These are phyloP conservation scores for Trametopsis cervina DNA, from an alignment of 768 basidiomycete species.

Conservation along the genomic window DNA sequence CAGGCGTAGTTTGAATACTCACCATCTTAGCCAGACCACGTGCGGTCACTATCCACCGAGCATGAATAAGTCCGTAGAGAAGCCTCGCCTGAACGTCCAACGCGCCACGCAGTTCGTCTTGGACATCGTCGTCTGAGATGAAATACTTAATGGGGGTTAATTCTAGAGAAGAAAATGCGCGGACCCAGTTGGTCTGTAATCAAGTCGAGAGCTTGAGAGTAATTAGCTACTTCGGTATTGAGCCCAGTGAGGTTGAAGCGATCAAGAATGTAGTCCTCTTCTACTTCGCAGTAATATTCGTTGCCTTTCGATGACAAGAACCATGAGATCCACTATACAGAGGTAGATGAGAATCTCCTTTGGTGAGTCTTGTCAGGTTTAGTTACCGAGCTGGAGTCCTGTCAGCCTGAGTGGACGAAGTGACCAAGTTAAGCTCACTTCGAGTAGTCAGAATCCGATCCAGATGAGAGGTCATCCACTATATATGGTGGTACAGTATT, in stretches of 20 bases:
- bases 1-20: constrained; percentile 8
- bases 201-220: constrained; percentile 87
- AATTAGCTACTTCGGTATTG: constrained; percentile 94
- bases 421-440: constrained; percentile 48
- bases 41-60: constrained; percentile 93
- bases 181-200: constrained; percentile 93
- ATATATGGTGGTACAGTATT: constrained; percentile 5
- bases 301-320: constrained; percentile 96
- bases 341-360: constrained; percentile 13
- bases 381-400: constrained; percentile 16
- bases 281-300: constrained; percentile 99
- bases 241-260: constrained; percentile 97
- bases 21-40: constrained; percentile 96
- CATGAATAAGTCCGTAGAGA: constrained; percentile 94
- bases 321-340: constrained; percentile 89
- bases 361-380: too few species aligned
- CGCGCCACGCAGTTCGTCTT: constrained; percentile 87
- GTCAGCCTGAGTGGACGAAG: constrained; percentile 8
- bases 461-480: constrained; percentile 87
- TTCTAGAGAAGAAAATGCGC: constrained; percentile 15
- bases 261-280: constrained; percentile 98
- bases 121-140: constrained; percentile 81
- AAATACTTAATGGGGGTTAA: background rate
- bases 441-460: constrained; percentile 93
- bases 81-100: constrained; percentile 91